Percentiles rank a stretch among this genome's conserved stretches.
Evolutionary conservation across 108 stramenopile genomes (phyloP).

Genomic region (Skeletonema menzelii): DNA sequence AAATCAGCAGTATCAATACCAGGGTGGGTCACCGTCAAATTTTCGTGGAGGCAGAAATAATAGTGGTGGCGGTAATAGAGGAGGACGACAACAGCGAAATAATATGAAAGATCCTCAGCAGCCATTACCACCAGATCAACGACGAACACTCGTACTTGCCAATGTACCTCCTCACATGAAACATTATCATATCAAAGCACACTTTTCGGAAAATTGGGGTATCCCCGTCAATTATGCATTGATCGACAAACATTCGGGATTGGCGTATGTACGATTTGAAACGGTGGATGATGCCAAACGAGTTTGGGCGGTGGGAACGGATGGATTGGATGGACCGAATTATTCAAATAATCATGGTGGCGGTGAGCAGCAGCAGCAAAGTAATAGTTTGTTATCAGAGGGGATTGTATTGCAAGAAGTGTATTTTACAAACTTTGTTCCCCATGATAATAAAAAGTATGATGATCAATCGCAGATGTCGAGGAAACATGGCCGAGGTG

Average conservation of each 20-base stretch:
- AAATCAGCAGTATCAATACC: too few species aligned
- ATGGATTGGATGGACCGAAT: conserved; percentile 17
- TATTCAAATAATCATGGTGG: background rate
- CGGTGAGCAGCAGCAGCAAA: background rate
- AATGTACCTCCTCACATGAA: conserved; percentile 16
- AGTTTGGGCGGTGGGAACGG: conserved; percentile 24
- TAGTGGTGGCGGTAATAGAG: background rate
- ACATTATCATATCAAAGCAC: conserved; percentile 8
- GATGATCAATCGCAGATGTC: background rate
- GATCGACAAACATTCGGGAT: conserved; percentile 9
- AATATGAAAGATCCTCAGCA: background rate
- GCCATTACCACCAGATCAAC: conserved; percentile 8
- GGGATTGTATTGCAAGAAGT: conserved; percentile 30
- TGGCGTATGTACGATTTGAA: conserved; percentile 25
- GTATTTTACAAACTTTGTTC: conserved; percentile 19
- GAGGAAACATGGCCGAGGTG: background rate
- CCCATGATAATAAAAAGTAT: background rate
- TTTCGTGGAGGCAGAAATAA: background rate
- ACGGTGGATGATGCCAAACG: conserved; percentile 6
- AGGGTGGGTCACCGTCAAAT: background rate
- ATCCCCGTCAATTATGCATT: conserved; percentile 6
- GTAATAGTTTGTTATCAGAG: conserved; percentile 2
- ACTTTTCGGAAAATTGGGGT: conserved; percentile 6
- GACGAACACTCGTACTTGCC: conserved; percentile 21
- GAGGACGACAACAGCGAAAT: background rate